Conservation (phyloP, 75 land plant species). For the Cupressus sempervirens region DNA sequence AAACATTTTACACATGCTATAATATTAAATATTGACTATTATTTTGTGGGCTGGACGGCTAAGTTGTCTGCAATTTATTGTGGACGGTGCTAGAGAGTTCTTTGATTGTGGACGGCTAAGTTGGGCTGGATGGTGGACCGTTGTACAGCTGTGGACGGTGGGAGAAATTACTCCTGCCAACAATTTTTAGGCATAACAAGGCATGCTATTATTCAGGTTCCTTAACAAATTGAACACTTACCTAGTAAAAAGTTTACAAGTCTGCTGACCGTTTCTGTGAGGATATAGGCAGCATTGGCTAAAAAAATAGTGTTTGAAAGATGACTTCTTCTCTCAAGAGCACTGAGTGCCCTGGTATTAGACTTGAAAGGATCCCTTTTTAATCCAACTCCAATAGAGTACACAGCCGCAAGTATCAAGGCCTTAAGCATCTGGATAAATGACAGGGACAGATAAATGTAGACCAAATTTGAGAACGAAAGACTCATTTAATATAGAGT, state of each 20-base stretch:
- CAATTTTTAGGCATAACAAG: not conserved
- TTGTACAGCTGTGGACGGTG: too few species aligned
- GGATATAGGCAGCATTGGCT: not conserved
- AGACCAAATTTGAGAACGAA: slow-evolving; percentile 98
- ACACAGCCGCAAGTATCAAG: slow-evolving; percentile 95
- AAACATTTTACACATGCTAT: too few species aligned
- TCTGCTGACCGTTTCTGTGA: not conserved
- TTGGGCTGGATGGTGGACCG: too few species aligned
- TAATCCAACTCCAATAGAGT: slow-evolving; percentile 67
- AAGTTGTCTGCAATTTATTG: too few species aligned
- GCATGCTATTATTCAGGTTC: not conserved
- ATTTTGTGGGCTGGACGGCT: too few species aligned
- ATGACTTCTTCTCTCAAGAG: not conserved
- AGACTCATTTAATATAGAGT: slow-evolving; percentile 81
- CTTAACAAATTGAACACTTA: not conserved
- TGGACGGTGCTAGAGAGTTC: too few species aligned
- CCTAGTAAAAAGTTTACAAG: not conserved
- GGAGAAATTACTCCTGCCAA: too few species aligned
- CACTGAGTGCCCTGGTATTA: slow-evolving; percentile 37
- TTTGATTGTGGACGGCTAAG: too few species aligned
- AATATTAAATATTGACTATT: too few species aligned
- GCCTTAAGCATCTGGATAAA: slow-evolving; percentile 99
- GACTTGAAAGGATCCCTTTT: slow-evolving; percentile 63
- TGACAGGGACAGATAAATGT: slow-evolving; percentile 91
- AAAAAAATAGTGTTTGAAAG: not conserved